phyloP scores from a whole-genome alignment of 495 filamentous ascomycete species.

The Xylaria flabelliformis region DNA sequence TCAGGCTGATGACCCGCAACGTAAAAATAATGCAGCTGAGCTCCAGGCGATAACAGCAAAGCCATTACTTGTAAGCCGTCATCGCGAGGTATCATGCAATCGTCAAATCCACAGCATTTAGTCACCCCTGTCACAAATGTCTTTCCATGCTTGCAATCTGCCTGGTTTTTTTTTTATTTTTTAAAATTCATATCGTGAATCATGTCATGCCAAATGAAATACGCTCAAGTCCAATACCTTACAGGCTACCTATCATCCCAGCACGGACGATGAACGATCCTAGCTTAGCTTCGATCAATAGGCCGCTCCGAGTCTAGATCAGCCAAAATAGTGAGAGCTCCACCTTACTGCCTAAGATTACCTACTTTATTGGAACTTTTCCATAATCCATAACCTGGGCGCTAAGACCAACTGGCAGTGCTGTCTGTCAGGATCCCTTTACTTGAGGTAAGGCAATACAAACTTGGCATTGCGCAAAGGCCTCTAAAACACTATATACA shows the following conservation, averaged over 20 bases:
- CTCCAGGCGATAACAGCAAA: neutral
- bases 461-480: too few relatives aligned
- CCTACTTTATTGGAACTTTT: neutral
- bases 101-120: neutral
- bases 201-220: neutral
- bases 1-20: neutral
- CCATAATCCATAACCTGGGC: neutral
- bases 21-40: constrained; percentile 24
- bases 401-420: neutral
- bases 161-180: too few relatives aligned
- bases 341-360: neutral
- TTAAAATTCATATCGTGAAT: neutral
- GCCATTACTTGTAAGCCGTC: neutral
- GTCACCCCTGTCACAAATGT: neutral
- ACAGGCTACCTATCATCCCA: neutral
- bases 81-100: neutral
- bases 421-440: neutral
- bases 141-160: neutral
- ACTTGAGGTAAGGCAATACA: too few relatives aligned
- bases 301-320: neutral
- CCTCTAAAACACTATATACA: too few relatives aligned
- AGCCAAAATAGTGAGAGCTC: constrained; percentile 1
- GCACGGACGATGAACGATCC: neutral
- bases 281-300: neutral
- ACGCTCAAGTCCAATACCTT: neutral